Percentiles rank a stretch among this genome's conserved stretches.
Evolutionary conservation across 257 asterid species (phyloP).

Genomic region (Solanum dulcamara): DNA sequence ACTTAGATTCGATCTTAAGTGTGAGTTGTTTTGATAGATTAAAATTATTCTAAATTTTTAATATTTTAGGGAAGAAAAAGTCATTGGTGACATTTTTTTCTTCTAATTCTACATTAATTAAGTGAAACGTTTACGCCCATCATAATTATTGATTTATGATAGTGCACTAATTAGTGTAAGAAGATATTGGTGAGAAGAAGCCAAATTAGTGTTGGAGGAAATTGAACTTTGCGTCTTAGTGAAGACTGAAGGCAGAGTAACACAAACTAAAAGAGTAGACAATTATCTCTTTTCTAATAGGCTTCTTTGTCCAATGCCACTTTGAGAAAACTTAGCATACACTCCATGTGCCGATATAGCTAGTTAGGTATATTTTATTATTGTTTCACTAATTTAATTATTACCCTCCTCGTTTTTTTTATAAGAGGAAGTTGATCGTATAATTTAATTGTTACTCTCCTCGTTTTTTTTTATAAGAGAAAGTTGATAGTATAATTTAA

Average conservation of each 20-base stretch:
- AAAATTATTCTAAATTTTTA: neutral
- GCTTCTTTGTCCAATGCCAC: neutral
- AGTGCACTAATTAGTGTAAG: neutral
- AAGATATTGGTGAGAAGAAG: neutral
- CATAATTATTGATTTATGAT: neutral
- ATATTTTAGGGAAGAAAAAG: neutral
- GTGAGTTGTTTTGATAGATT: neutral
- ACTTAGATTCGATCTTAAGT: neutral
- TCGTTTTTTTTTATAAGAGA: too few species aligned
- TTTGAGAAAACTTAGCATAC: neutral
- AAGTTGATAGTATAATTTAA: too few species aligned
- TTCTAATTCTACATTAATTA: neutral
- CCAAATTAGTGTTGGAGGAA: neutral
- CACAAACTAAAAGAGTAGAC: neutral
- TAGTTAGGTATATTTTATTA: neutral
- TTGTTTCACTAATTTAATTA: neutral
- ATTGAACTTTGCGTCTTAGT: neutral
- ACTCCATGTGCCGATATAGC: neutral
- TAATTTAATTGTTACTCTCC: too few species aligned
- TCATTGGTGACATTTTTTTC: neutral
- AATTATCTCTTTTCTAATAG: neutral
- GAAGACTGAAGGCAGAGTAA: neutral
- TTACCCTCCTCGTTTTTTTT: too few species aligned
- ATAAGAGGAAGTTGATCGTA: too few species aligned
- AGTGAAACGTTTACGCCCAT: neutral